Evolutionary conservation across 306 rosid genomes (phyloP), one percentile per base, ranked within the genome.

Genomic region (Pachyrhizus erosus): DNA sequence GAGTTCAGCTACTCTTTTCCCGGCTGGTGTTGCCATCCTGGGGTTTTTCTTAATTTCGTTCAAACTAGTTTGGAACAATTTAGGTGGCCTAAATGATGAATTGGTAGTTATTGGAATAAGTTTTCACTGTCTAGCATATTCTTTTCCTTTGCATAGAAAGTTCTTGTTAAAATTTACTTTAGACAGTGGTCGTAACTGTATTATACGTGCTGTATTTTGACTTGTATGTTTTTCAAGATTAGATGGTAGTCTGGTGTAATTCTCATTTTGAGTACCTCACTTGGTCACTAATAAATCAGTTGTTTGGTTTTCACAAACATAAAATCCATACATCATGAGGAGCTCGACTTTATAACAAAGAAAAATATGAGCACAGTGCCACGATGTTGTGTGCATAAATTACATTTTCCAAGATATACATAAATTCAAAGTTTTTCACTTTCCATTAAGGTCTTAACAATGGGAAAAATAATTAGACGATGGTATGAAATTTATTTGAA

Each of bases 401-500:
- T 15, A 26, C 73, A 65, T 12, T 60, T 39, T 79, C 69, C 43
- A 61, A 26, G 43, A 57, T 81, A 48, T 69, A 74, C 65, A 84
- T 51, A 68, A 68, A 72, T 74, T 84, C 69, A 51, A 27, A 33
- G 68, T 51, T 21, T 42, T 72, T 84, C 37, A 69, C 37, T 77
- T 77, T 55, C 82, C 26, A 51, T 14, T 37, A 45, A 64, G 54
- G 9, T 10, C 1, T 37, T 37, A 37, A 0, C 27, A 79, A 27
- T 31, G 81, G 80, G 80, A 80, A 43, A 71, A 74, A 82, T 17
- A 87, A 78, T 70, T 33, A 87, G 51, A 58, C 5, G 5, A 61
- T 60, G n/a, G 48, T 60, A 78, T 33, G 27, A 1, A 54, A 8
- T 78, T 69, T 82, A 85, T 74, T 78, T 34, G 78, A 83, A 79